Base-by-base conservation (phyloP, 1,284 basidiomycete species). In the Heimioporus retisporus region DNA sequence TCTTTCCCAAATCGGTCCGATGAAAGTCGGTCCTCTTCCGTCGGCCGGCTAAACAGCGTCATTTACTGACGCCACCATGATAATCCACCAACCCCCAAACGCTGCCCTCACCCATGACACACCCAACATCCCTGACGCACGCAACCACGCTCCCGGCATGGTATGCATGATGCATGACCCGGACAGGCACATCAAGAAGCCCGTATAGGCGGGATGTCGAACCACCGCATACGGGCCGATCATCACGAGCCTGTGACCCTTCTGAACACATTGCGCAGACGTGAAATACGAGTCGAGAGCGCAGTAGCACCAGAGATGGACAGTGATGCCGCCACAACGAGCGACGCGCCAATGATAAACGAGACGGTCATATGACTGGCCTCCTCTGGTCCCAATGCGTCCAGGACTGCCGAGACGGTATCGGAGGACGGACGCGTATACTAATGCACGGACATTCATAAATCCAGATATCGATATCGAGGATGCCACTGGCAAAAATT, bases 161-260 rank as follows among this genome's bases (percentile, higher is more conserved):
- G 44, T 31, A 23, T 59, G 10, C 44, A 59, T 48, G 28, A 50
- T 35, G 23, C 58, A n/a, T 31, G 46, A 48, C 10, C 58, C 58
- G 4, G 48, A 2, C 6, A 59, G 46, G 11, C 58, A 59, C 44
- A 59, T 35, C 21, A 59, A 58, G 15, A 59, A 28, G 31, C 58
- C 28, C 25, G 44, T 31, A 48, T 59, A 59, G 6, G 44, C 46
- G 19, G 58, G 58, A 35, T 59, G 58, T 19, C 58, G 44, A 31
- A 59, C 58, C 25, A 59, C 58, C 6, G 58, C 58, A 19, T 59
- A 59, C 8, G 58, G 58, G 10, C 58, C 58, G 6, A 13, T 59
- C 58, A 28, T 59, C 13, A 59, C 28, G 28, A 59, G 46, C 19
- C 35, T 59, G 58, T 59, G 58, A 13, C n/a, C 58, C 28, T 31